Evolutionary conservation across 768 basidiomycete genomes (phyloP).

Genomic region (Leccinum subtestaceum): DNA sequence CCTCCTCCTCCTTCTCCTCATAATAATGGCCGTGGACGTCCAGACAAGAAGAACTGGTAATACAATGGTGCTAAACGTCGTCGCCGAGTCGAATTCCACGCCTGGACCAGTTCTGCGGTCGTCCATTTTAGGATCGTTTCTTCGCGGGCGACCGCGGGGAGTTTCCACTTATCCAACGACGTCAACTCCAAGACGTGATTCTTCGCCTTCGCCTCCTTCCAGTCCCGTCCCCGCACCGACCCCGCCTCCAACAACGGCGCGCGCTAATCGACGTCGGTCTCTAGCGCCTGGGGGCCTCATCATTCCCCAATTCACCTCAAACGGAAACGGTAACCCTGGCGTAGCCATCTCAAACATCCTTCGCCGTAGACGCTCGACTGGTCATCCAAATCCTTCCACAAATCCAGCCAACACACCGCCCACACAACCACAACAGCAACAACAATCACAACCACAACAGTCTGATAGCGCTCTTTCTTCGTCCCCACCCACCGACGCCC

Average conservation of each 20-base stretch:
- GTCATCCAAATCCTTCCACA: constrained; percentile 39
- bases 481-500: constrained; percentile 16
- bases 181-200: constrained; percentile 23
- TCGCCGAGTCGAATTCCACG: constrained; percentile 27
- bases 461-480: constrained; percentile 6
- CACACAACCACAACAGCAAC: background rate
- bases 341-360: constrained; percentile 57
- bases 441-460: background rate
- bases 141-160: constrained; percentile 61
- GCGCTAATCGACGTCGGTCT: constrained; percentile 37
- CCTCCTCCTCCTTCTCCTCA: background rate
- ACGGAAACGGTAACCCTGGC: constrained; percentile 19
- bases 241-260: constrained; percentile 6
- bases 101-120: constrained; percentile 35
- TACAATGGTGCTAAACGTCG: constrained; percentile 13
- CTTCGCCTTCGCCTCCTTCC: constrained; percentile 44
- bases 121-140: constrained; percentile 70
- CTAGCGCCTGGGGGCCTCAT: constrained; percentile 38
- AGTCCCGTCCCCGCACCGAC: constrained; percentile 35
- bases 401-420: background rate
- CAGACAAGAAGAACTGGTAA: background rate
- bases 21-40: background rate
- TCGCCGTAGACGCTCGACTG: constrained; percentile 62
- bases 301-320: constrained; percentile 36
- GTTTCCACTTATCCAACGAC: constrained; percentile 48